Base-by-base conservation (phyloP, 225 moss, liverwort and hornwort species). In the Bryum argenteum region DNA sequence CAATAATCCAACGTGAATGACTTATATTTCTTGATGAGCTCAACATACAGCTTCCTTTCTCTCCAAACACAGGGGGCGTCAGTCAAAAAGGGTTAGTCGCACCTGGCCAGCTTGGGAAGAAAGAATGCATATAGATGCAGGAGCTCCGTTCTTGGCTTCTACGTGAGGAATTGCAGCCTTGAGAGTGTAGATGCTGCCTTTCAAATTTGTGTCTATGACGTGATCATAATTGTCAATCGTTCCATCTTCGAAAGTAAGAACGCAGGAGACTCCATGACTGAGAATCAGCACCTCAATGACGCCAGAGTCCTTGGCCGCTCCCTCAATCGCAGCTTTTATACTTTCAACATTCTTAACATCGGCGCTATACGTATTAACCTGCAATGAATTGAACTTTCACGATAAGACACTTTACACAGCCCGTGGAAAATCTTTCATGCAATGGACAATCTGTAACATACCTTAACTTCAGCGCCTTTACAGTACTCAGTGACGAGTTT, bases 51-150 rank as follows among this genome's bases (percentile, higher is more conserved):
- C 8, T 26, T 60, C 24, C 0, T 44, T 54, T 62, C 63, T 19
- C 28, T 65, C 40, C 17, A 44, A 33, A 21, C 45, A 17, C 17
- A 24, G n/a, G 11, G 20, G 18, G 55, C 61, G 66, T 70, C 48
- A 65, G 28, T 70, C 24, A 38, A 18, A 23, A 78, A 18, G 21
- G 8, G 48, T 63, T 64, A 66, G 71, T 21, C 71, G 50, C 81
- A 92, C 97, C 92, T 89, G 91, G 57, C 86, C 89, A 77, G 88
- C 91, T 79, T 92, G 92, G 56, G 84, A 85, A 75, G 86, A 89
- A 61, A 92, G 58, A 3, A 94, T 85, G 73, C 81, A 80, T 56
- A 98, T 92, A 66, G 86, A 74, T 22, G 84, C 85, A 61, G 94
- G 92, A 58, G 71, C 82, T 56, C 75, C 57, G 57, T 71, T 62